Conservation (phyloP, 2,329 filamentous ascomycete species). For the Fusarium redolens region DNA sequence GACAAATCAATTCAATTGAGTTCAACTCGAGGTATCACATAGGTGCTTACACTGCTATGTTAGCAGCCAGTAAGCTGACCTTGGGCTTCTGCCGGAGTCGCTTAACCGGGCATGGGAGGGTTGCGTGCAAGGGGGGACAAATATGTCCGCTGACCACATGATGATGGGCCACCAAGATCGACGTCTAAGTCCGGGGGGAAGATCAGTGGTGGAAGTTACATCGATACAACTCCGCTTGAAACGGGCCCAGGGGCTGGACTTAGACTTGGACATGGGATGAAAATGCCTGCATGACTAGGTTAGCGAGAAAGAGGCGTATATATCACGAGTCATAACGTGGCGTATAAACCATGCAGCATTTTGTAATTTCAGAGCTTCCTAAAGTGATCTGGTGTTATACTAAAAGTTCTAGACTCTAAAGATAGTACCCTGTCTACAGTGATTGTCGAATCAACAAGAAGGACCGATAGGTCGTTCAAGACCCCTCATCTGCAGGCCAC, state of each 20-base stretch:
- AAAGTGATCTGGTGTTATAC: background rate
- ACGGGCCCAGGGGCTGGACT: background rate
- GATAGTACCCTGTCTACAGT: background rate
- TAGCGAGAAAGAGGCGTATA: background rate
- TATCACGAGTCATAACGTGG: background rate
- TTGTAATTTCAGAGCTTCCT: background rate
- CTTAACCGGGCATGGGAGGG: constrained; percentile 9
- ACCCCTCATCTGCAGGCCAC: constrained; percentile 63
- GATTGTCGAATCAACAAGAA: background rate
- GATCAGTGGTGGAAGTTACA: background rate
- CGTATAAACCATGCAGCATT: background rate
- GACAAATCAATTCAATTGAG: background rate
- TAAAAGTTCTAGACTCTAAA: background rate
- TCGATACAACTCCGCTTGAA: background rate
- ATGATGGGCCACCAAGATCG: background rate
- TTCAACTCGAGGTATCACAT: background rate
- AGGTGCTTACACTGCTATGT: background rate
- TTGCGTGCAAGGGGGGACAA: background rate
- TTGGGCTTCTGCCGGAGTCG: background rate
- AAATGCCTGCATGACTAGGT: background rate
- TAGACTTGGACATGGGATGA: background rate
- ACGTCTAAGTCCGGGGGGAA: background rate
- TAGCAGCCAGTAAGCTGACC: constrained; percentile 13
- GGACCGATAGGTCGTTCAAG: constrained; percentile 1
- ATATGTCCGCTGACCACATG: constrained; percentile 2